Evolutionary conservation across 2,329 filamentous ascomycete species (phyloP), one percentile per base, ranked within the genome.

Genomic region (Trichoderma gracile): DNA sequence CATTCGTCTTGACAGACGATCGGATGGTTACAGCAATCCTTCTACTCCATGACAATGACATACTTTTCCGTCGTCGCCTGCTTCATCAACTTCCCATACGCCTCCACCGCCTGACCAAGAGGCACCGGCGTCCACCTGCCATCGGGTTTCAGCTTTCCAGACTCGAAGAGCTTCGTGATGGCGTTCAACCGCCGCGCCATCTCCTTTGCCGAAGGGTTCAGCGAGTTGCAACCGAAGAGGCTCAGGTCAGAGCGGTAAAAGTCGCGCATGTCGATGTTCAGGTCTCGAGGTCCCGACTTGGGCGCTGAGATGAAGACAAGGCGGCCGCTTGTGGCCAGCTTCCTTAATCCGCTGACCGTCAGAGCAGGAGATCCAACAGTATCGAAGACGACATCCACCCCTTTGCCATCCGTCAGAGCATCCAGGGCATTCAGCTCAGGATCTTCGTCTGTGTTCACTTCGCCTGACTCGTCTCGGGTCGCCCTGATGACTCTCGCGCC

Each of bases 171-270:
- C 46, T 38, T 64, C 50, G 23, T 49, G 19, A 66, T 25, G 23
- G 19, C 27, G 6, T 21, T 49, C 5, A 66, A 6, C 12, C 55
- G 17, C 21, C 50, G 46, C 6, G 60, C 64, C 60, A 66, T 66
- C 4, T 66, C 59, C 53, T 53, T 47, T 12, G 60, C 40, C 5
- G 64, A 66, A 3, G 60, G 47, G 19, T 64, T 64, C 27, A 66
- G 23, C 38, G 64, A 66, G 27, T 66, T 66, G 64, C 59, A 64
- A 0, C 64, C 64, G 10, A 64, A 49, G 23, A 66, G 45, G 10
- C 64, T 66, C 46, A 64, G 47, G 38, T 66, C 60, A 3, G 59
- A 46, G 8, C 64, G 60, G 49, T 66, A 66, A 57, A 66, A 66
- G 23, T 49, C 23, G 10, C 64, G 64, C 60, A 66, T 66, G 17